Percentiles rank a stretch among this genome's conserved stretches.
Conservation (phyloP, 1,284 basidiomycete genomes). For the Irpex sp. region DNA sequence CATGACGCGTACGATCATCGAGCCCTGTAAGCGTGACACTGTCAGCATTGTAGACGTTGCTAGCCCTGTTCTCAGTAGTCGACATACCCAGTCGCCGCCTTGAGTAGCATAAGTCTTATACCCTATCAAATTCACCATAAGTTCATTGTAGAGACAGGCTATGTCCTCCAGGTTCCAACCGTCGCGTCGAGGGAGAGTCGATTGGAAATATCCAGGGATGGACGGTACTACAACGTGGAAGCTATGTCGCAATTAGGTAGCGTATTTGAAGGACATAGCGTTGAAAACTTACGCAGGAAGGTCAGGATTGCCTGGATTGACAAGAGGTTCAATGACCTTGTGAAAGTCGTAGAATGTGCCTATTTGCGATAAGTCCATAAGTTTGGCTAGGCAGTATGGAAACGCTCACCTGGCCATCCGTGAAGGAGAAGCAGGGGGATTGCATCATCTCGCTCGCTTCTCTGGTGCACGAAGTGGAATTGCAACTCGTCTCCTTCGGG, state of each 20-base stretch:
- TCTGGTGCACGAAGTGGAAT: constrained; percentile 13
- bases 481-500: constrained; percentile 3
- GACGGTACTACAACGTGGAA: constrained; percentile 17
- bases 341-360: constrained; percentile 16
- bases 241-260: background rate
- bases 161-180: constrained; percentile 13
- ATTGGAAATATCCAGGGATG: constrained; percentile 16
- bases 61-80: too few relatives aligned
- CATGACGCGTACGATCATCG: background rate
- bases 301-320: constrained; percentile 7
- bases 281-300: constrained; percentile 4
- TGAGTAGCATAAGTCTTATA: constrained; percentile 11
- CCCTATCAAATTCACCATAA: constrained; percentile 13
- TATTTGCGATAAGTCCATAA: background rate
- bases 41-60: too few relatives aligned
- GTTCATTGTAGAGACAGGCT: constrained; percentile 12
- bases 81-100: constrained; percentile 10
- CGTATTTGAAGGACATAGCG: background rate
- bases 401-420: constrained; percentile 14
- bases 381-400: background rate
- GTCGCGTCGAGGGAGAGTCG: constrained; percentile 10
- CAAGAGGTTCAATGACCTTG: constrained; percentile 8
- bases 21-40: background rate
- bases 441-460: constrained; percentile 8
- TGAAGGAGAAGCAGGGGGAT: constrained; percentile 13